Conservation (phyloP, 176 grass and related monocot species). For the Phragmites australis region DNA sequence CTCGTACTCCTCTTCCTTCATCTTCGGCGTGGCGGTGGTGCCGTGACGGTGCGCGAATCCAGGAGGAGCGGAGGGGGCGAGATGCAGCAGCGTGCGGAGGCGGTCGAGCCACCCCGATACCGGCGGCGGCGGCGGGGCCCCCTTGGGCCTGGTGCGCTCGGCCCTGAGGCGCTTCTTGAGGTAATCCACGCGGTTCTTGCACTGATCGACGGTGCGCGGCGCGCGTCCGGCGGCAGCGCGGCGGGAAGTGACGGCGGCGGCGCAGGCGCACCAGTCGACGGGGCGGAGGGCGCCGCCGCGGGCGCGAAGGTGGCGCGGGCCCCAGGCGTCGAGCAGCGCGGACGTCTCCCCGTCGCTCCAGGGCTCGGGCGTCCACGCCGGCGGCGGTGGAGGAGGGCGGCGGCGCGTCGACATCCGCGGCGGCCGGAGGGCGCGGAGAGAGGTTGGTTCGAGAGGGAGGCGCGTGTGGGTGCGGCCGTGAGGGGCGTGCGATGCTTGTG, state of each 20-base stretch:
- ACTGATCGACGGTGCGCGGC: constrained; percentile 62
- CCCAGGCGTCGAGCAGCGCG: constrained; percentile 50
- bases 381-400: constrained; percentile 24
- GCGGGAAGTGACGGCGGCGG: constrained; percentile 52
- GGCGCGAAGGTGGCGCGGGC: constrained; percentile 46
- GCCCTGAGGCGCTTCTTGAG: constrained; percentile 66
- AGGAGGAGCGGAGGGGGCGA: constrained; percentile 27
- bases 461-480: neutral
- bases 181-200: constrained; percentile 65
- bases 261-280: constrained; percentile 53
- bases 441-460: constrained; percentile 6
- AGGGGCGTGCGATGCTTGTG: constrained; percentile 33
- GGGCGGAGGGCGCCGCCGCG: constrained; percentile 39
- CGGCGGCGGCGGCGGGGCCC: neutral
- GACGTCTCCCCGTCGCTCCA: constrained; percentile 57
- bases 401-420: constrained; percentile 27
- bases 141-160: constrained; percentile 21
- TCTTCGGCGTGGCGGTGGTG: neutral
- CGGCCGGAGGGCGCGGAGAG: neutral
- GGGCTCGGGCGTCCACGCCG: constrained; percentile 46
- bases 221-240: constrained; percentile 30
- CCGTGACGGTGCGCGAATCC: neutral
- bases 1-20: neutral
- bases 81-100: constrained; percentile 40
- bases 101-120: constrained; percentile 36